phyloP scores from a whole-genome alignment of 805 yeast genomes.

The Candida loeiensis region DNA sequence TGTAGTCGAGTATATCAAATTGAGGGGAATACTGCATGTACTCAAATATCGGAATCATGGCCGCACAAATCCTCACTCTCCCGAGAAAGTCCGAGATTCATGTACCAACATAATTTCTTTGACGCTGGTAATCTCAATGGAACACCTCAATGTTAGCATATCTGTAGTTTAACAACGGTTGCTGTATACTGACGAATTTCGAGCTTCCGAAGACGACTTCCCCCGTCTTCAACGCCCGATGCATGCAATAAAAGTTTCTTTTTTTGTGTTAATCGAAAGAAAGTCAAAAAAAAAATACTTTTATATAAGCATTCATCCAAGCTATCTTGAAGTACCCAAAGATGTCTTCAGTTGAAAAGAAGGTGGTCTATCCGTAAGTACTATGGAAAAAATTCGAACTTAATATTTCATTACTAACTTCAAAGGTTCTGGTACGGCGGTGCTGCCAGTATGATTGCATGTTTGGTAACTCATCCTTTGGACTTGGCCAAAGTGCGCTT shows the following conservation, averaged over 20 bases:
- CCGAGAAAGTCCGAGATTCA: slow-evolving; percentile 4
- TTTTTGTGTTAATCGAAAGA: slow-evolving; percentile 1
- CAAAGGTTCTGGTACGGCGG: slow-evolving; percentile 62
- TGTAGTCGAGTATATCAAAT: too few relatives aligned
- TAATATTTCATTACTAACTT: slow-evolving; percentile 7
- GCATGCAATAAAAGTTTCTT: not conserved
- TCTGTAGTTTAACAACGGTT: too few relatives aligned
- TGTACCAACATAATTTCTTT: too few relatives aligned
- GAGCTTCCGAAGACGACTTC: too few relatives aligned
- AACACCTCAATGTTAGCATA: too few relatives aligned
- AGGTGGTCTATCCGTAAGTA: slow-evolving; percentile 15
- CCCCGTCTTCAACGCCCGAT: too few relatives aligned
- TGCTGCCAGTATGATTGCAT: slow-evolving; percentile 65
- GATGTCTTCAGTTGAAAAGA: slow-evolving; percentile 9
- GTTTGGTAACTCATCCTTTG: slow-evolving; percentile 72
- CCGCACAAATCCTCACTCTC: not conserved
- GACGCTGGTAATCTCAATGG: not conserved
- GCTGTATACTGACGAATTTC: too few relatives aligned
- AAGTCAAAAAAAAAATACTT: not conserved
- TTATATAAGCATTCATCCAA: not conserved
- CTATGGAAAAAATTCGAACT: not conserved
- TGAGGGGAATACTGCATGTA: slow-evolving; percentile 3
- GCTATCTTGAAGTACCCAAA: too few relatives aligned
- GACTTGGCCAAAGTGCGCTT: slow-evolving; percentile 84
- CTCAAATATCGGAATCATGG: not conserved